Evolutionary conservation across 176 grass and related monocot species (phyloP).

Genomic region (Oryza meridionalis): DNA sequence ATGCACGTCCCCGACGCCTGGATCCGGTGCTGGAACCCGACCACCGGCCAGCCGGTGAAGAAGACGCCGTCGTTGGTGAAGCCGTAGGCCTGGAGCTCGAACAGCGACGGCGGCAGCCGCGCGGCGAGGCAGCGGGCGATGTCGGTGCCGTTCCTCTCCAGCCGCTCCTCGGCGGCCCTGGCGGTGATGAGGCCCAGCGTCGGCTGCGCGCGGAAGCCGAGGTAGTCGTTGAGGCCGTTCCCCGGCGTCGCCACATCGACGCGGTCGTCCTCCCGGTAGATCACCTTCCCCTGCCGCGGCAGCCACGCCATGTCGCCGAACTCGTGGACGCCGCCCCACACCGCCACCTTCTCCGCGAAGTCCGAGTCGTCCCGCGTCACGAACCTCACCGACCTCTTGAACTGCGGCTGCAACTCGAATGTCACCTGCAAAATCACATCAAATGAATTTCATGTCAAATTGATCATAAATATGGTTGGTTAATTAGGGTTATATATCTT

Average conservation of each 20-base stretch:
- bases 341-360: neutral
- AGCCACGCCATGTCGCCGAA: conserved; percentile 49
- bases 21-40: conserved; percentile 52
- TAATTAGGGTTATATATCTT: neutral
- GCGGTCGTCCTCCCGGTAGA: conserved; percentile 45
- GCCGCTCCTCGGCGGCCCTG: neutral
- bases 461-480: neutral
- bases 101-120: neutral
- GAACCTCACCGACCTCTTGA: conserved; percentile 42
- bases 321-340: conserved; percentile 37
- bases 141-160: conserved; percentile 5
- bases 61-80: conserved; percentile 51
- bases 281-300: conserved; percentile 19
- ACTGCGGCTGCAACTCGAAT: conserved; percentile 14
- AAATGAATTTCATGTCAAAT: too few species aligned
- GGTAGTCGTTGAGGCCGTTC: conserved; percentile 24
- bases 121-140: conserved; percentile 27
- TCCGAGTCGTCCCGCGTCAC: conserved; percentile 31
- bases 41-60: conserved; percentile 46
- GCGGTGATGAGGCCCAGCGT: neutral
- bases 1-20: conserved; percentile 44
- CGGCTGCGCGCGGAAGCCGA: neutral
- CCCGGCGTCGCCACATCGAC: conserved; percentile 2
- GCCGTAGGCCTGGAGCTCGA: conserved; percentile 21
- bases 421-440: conserved; percentile 31